Conservation (phyloP, 805 yeast species). For the Cyberlindnera veronae region DNA sequence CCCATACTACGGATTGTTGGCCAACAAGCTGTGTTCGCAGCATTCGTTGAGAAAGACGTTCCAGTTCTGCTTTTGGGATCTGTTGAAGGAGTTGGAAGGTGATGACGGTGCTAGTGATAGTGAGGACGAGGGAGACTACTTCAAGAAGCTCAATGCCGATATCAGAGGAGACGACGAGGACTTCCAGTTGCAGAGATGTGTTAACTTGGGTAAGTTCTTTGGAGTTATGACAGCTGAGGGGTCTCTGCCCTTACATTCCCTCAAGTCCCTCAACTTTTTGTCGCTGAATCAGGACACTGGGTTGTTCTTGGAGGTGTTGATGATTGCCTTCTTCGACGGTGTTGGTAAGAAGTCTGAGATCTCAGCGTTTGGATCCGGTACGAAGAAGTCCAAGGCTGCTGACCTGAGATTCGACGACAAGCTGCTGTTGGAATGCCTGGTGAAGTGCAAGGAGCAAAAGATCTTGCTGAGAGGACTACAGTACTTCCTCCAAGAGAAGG, state of each 20-base stretch:
- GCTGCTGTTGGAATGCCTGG: slow-evolving; percentile 43
- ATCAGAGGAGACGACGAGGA: slow-evolving; percentile 48
- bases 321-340: slow-evolving; percentile 63
- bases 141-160: slow-evolving; percentile 28
- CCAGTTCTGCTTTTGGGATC: slow-evolving; percentile 89
- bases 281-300: slow-evolving; percentile 56
- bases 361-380: slow-evolving; percentile 25
- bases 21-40: slow-evolving; percentile 68
- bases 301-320: slow-evolving; percentile 68
- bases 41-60: slow-evolving; percentile 78
- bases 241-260: slow-evolving; percentile 64
- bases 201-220: slow-evolving; percentile 77
- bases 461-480: slow-evolving; percentile 63
- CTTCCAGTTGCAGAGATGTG: slow-evolving; percentile 50
- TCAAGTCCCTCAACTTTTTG: slow-evolving; percentile 71
- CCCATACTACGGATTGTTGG: slow-evolving; percentile 84
- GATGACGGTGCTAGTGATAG: slow-evolving; percentile 39
- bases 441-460: slow-evolving; percentile 56
- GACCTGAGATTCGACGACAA: slow-evolving; percentile 43
- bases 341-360: slow-evolving; percentile 60
- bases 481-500: slow-evolving; percentile 49
- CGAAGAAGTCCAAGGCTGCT: slow-evolving; percentile 33
- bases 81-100: slow-evolving; percentile 64
- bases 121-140: slow-evolving; percentile 27
- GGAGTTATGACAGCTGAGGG: slow-evolving; percentile 76